Conservation (phyloP, 2,329 filamentous ascomycete species). For the Colletotrichum lindemuthianum region DNA sequence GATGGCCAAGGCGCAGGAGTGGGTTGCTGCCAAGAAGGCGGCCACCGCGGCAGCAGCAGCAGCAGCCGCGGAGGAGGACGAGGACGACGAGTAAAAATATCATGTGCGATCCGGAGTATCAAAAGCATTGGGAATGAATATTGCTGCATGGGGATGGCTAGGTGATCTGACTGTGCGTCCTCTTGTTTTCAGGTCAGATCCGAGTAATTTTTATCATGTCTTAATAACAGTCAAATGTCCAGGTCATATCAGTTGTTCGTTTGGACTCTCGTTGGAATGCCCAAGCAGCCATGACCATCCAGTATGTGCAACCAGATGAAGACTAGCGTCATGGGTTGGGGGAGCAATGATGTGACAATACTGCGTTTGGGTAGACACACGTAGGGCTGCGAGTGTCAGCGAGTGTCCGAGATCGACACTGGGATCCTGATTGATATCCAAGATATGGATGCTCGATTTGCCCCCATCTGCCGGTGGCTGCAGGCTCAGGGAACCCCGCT, state of each 20-base stretch:
- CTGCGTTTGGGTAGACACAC: too few species aligned
- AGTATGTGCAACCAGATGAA: neutral
- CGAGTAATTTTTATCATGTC: constrained; percentile 14
- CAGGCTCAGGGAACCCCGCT: neutral
- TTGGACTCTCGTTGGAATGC: too few species aligned
- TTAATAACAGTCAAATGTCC: constrained; percentile 21
- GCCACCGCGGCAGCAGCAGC: constrained; percentile 50
- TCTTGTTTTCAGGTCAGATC: constrained; percentile 13
- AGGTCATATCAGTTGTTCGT: neutral
- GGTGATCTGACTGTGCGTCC: neutral
- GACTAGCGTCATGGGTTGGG: constrained; percentile 24
- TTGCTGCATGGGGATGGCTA: constrained; percentile 21
- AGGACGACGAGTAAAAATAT: constrained; percentile 45
- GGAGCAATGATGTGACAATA: neutral
- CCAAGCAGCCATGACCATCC: too few species aligned
- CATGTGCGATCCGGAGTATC: neutral
- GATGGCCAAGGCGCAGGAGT: constrained; percentile 76
- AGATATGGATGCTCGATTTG: neutral
- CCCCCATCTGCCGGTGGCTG: neutral
- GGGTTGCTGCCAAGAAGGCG: constrained; percentile 65
- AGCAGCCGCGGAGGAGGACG: constrained; percentile 44
- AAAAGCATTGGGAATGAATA: constrained; percentile 31
- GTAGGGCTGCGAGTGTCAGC: neutral
- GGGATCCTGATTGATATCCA: constrained; percentile 12
- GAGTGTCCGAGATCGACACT: constrained; percentile 23